phyloP scores from a whole-genome alignment of 202 grass and related monocot genomes.

The Sporobolus alterniflorus region DNA sequence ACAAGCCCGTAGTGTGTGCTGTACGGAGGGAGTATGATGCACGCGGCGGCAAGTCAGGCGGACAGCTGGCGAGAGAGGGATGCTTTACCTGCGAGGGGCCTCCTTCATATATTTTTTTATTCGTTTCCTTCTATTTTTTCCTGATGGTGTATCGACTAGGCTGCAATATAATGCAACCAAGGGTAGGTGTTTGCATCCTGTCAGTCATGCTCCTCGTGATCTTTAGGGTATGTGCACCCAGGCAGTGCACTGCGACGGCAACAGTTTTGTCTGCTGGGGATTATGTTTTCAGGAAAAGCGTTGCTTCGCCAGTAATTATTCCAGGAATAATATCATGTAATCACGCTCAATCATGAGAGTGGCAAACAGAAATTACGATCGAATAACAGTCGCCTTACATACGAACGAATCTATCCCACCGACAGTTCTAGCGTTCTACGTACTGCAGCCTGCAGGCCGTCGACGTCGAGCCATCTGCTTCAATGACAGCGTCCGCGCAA shows the following conservation, averaged over 20 bases:
- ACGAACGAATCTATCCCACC: constrained; percentile 12
- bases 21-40: constrained; percentile 7
- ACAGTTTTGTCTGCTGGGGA: no score
- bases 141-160: background rate
- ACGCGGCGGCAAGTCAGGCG: constrained; percentile 20
- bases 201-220: no score
- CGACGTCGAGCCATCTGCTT: constrained; percentile 15
- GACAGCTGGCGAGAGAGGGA: constrained; percentile 33
- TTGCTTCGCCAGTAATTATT: no score
- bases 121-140: background rate
- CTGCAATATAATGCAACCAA: background rate
- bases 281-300: no score
- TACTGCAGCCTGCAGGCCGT: constrained; percentile 35
- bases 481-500: constrained; percentile 36
- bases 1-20: background rate
- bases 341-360: no score
- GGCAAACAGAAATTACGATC: no score
- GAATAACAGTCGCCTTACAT: no score
- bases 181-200: no score
- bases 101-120: background rate
- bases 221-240: no score
- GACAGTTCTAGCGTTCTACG: constrained; percentile 28
- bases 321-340: no score
- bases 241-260: no score
- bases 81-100: background rate